Conservation (phyloP, 495 filamentous ascomycete species). For the Pyronema omphalodes region DNA sequence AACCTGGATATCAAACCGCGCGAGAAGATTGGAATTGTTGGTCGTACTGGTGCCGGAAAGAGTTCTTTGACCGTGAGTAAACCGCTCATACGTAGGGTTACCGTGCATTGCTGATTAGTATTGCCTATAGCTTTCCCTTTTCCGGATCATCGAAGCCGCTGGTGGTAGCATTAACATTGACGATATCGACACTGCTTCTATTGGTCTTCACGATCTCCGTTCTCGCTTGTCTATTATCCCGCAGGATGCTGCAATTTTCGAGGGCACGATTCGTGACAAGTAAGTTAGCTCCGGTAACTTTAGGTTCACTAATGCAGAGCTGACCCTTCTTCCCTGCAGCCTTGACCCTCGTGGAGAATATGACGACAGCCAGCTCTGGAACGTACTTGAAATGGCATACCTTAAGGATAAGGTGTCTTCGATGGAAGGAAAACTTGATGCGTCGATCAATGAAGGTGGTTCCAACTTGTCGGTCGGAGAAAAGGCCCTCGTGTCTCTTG, state of each 20-base stretch:
- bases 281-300: slow-evolving; percentile 1
- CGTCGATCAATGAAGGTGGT: slow-evolving; percentile 79
- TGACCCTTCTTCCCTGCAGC: slow-evolving; percentile 3
- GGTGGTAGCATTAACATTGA: slow-evolving; percentile 77
- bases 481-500: slow-evolving; percentile 80
- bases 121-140: slow-evolving; percentile 44
- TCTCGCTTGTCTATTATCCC: slow-evolving; percentile 92
- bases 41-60: slow-evolving; percentile 91
- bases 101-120: neutral
- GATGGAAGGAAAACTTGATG: slow-evolving; percentile 83
- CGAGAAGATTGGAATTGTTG: slow-evolving; percentile 96
- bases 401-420: slow-evolving; percentile 74
- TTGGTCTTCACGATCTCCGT: slow-evolving; percentile 76
- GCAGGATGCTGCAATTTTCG: slow-evolving; percentile 92
- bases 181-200: slow-evolving; percentile 66
- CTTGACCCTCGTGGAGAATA: slow-evolving; percentile 88
- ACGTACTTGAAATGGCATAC: slow-evolving; percentile 84
- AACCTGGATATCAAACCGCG: slow-evolving; percentile 79
- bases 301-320: neutral
- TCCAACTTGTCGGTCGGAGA: slow-evolving; percentile 78
- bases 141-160: slow-evolving; percentile 82
- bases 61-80: slow-evolving; percentile 55
- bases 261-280: slow-evolving; percentile 90
- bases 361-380: slow-evolving; percentile 96
- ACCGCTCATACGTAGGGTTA: neutral